Conservation (phyloP, 192 early-diverging fungal genomes). For the Martensiomyces pterosporus region DNA sequence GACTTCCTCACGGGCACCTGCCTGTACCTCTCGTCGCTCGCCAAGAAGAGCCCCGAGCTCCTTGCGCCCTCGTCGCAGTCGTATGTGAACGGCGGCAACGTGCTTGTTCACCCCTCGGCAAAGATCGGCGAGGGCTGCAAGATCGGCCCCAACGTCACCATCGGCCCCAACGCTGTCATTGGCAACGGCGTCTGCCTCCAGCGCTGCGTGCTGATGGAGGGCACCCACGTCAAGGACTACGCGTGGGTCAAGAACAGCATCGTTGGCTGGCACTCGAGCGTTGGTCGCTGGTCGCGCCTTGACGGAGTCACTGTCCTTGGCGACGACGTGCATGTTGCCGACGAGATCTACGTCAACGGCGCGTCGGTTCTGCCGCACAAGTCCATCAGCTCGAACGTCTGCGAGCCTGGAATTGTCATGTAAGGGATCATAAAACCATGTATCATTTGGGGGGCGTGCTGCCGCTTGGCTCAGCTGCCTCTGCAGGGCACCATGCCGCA, state of each 20-base stretch:
- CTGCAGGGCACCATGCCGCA: too few relatives aligned
- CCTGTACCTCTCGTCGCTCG: constrained; percentile 82
- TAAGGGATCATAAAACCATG: constrained; percentile 55
- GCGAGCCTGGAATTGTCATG: constrained; percentile 95
- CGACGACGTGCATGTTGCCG: constrained; percentile 92
- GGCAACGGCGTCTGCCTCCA: constrained; percentile 94
- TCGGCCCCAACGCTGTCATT: constrained; percentile 86
- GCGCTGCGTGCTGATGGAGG: constrained; percentile 85
- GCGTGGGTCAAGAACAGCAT: constrained; percentile 89
- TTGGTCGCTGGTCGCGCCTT: constrained; percentile 92
- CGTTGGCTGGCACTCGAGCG: constrained; percentile 92
- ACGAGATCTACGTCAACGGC: constrained; percentile 94
- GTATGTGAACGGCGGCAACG: constrained; percentile 81
- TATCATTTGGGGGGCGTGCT: too few relatives aligned
- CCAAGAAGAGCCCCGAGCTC: constrained; percentile 68
- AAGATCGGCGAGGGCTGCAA: constrained; percentile 93
- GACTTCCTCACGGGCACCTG: constrained; percentile 95
- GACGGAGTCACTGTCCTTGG: constrained; percentile 95
- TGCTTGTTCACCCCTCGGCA: constrained; percentile 86
- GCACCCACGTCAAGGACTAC: constrained; percentile 78
- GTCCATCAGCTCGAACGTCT: constrained; percentile 80
- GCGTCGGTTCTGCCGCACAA: constrained; percentile 97
- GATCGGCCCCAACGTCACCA: constrained; percentile 96
- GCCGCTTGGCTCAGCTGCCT: too few relatives aligned
- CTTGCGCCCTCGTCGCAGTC: constrained; percentile 64